A percentile compares a stretch with the other conserved stretches of the same genome.
Conservation (phyloP, 2,329 filamentous ascomycete species). For the Penicillium sp. region DNA sequence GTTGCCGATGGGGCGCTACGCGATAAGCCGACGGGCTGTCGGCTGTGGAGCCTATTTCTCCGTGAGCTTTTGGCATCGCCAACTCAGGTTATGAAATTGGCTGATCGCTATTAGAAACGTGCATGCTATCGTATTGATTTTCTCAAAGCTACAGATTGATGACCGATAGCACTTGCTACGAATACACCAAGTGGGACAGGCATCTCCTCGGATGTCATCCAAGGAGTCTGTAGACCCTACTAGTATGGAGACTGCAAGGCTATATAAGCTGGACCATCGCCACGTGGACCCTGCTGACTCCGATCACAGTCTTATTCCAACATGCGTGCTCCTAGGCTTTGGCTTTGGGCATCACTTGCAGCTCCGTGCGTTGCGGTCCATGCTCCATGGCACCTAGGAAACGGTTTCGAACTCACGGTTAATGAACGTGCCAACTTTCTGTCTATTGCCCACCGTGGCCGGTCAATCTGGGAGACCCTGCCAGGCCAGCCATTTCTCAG, state of each 20-base stretch:
- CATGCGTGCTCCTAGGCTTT: constrained; percentile 16
- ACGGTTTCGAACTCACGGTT: constrained; percentile 16
- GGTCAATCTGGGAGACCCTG: constrained; percentile 20
- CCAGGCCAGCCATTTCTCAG: constrained; percentile 20
- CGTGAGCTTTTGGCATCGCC: not conserved
- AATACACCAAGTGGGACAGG: not conserved
- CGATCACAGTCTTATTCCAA: not conserved
- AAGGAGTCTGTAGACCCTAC: not conserved
- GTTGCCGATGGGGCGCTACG: constrained; percentile 5
- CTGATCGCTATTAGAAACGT: constrained; percentile 10
- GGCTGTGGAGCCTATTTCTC: constrained; percentile 13
- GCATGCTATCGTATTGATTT: not conserved
- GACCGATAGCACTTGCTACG: not conserved
- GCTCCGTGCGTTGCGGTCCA: constrained; percentile 14
- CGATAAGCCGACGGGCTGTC: constrained; percentile 13
- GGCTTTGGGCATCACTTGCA: constrained; percentile 17
- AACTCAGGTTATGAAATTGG: constrained; percentile 1
- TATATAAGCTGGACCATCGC: not conserved
- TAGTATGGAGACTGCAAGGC: not conserved
- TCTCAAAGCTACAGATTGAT: not conserved
- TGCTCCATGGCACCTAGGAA: constrained; percentile 16
- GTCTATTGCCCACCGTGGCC: constrained; percentile 8
- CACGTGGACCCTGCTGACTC: not conserved
- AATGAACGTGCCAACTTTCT: constrained; percentile 13
- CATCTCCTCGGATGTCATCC: not conserved